These are phyloP conservation scores for Omphalea diandra DNA, from an alignment of 441 rosid genomes.

Conservation along the genomic window DNA sequence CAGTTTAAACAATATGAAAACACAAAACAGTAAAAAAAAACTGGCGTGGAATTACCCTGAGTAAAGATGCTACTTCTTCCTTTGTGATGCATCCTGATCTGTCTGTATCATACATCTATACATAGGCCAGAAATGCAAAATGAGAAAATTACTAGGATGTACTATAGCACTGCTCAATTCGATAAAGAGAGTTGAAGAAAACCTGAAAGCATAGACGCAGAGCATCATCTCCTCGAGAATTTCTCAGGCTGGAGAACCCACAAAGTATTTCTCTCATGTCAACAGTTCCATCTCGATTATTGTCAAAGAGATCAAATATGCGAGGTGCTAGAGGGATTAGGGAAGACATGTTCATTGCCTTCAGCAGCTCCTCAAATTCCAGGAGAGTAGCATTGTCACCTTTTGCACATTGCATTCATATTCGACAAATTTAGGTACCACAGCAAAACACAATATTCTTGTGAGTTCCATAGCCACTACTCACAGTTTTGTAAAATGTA, in stretches of 20 bases:
- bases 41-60: conserved; percentile 48
- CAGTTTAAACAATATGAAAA: background rate
- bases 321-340: conserved; percentile 62
- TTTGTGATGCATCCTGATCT: conserved; percentile 71
- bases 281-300: conserved; percentile 70
- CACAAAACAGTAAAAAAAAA: conserved; percentile 5
- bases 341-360: conserved; percentile 70
- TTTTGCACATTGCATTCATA: conserved; percentile 59
- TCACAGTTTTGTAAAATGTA: conserved; percentile 53
- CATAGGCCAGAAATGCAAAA: conserved; percentile 1
- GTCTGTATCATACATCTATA: conserved; percentile 72
- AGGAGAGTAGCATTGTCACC: conserved; percentile 69
- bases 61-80: conserved; percentile 77
- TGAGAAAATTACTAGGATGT: background rate
- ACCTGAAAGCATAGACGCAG: conserved; percentile 75
- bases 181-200: too few species aligned
- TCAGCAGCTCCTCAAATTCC: conserved; percentile 66
- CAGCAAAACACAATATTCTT: too few species aligned
- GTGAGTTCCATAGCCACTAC: too few species aligned
- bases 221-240: conserved; percentile 67
- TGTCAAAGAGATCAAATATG: conserved; percentile 62
- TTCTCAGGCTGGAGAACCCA: conserved; percentile 70
- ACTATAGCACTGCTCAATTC: too few species aligned
- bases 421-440: too few species aligned
- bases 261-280: conserved; percentile 77